Conservation (phyloP, 495 filamentous ascomycete genomes). For the Aspergillus panamensis region DNA sequence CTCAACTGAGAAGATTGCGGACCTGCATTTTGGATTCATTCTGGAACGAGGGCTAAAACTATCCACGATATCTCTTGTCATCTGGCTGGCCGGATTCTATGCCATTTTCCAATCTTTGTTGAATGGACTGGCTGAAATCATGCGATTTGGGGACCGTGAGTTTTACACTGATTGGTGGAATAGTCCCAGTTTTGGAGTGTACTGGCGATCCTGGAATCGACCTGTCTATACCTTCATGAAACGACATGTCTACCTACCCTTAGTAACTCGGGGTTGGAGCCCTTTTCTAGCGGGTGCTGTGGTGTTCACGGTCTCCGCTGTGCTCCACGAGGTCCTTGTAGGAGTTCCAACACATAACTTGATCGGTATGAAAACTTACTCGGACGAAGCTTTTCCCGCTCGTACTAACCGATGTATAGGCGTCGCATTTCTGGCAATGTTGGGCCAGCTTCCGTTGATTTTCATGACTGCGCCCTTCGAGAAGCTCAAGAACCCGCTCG, state of each 20-base stretch:
- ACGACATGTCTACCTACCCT: constrained; percentile 81
- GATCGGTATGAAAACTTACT: constrained; percentile 55
- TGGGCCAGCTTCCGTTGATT: constrained; percentile 87
- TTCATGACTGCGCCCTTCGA: constrained; percentile 72
- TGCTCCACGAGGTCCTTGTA: constrained; percentile 89
- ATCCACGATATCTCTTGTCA: constrained; percentile 85
- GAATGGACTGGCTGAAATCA: constrained; percentile 87
- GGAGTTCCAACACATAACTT: constrained; percentile 95
- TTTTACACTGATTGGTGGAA: constrained; percentile 99
- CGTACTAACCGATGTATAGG: constrained; percentile 44
- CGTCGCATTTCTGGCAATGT: constrained; percentile 90
- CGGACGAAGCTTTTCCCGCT: not conserved
- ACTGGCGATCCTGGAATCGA: constrained; percentile 97
- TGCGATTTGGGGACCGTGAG: constrained; percentile 83
- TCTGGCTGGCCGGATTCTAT: constrained; percentile 97
- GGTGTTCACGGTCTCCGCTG: constrained; percentile 81
- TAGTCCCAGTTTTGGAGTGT: constrained; percentile 73
- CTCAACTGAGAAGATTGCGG: constrained; percentile 77
- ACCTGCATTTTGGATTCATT: constrained; percentile 77
- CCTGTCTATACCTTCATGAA: constrained; percentile 96
- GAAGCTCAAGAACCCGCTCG: constrained; percentile 68
- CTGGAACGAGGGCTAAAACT: constrained; percentile 90
- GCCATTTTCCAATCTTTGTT: constrained; percentile 87
- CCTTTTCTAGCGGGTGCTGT: constrained; percentile 61
- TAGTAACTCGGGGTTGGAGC: constrained; percentile 77